These are phyloP conservation scores for Tetrastigma voinierianum DNA, from an alignment of 164 flowering plant species.

Conservation along the genomic window DNA sequence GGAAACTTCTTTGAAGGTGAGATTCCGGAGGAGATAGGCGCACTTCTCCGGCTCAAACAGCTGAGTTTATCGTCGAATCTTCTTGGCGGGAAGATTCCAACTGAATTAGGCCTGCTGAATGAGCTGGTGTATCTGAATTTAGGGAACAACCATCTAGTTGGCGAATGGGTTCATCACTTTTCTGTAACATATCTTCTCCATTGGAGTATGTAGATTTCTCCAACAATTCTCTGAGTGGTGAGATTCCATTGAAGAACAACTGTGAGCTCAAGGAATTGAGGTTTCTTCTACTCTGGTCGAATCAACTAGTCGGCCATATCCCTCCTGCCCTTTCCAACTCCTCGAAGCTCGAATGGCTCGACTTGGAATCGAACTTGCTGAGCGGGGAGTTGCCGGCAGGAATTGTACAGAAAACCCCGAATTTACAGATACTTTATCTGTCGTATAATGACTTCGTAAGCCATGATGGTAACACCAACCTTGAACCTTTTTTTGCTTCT, in stretches of 20 bases:
- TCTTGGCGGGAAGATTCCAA: constrained; percentile 62
- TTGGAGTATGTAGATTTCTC: constrained; percentile 78
- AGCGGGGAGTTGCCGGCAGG: constrained; percentile 63
- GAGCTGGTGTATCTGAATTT: constrained; percentile 59
- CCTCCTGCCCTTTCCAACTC: constrained; percentile 70
- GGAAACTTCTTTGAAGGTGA: constrained; percentile 59
- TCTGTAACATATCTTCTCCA: constrained; percentile 53
- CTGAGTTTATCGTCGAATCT: constrained; percentile 63
- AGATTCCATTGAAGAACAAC: constrained; percentile 46
- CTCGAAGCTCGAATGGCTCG: constrained; percentile 77
- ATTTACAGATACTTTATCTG: constrained; percentile 61
- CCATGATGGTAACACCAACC: constrained; percentile 63
- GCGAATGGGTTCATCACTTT: constrained; percentile 55
- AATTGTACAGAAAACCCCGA: constrained; percentile 49
- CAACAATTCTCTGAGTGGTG: constrained; percentile 70
- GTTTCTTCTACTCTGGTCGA: constrained; percentile 84
- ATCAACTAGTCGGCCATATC: constrained; percentile 54
- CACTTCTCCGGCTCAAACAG: constrained; percentile 43
- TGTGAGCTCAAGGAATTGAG: constrained; percentile 53
- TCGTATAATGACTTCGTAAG: constrained; percentile 70
- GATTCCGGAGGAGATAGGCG: constrained; percentile 64
- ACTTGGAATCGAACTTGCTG: constrained; percentile 65
- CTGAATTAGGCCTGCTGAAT: constrained; percentile 48
- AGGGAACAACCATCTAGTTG: constrained; percentile 56
- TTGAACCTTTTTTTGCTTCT: constrained; percentile 64